Evolutionary conservation across 805 yeast genomes (phyloP).

Genomic region (Candida schatavii): DNA sequence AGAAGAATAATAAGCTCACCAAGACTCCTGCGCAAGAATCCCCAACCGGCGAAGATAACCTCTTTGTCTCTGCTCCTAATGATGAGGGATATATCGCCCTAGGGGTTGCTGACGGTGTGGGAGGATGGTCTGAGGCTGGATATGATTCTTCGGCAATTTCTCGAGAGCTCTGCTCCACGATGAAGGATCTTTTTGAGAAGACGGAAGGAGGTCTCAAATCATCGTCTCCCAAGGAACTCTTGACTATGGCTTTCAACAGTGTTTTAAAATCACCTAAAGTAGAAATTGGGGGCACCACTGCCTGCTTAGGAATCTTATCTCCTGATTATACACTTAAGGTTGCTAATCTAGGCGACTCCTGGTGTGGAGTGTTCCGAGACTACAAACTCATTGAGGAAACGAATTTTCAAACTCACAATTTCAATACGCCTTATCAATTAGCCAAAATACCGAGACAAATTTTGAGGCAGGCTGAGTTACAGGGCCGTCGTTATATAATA

Average conservation of each 20-base stretch:
- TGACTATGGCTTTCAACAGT: slow-evolving; percentile 54
- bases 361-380: slow-evolving; percentile 83
- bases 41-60: slow-evolving; percentile 78
- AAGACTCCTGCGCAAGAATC: slow-evolving; percentile 42
- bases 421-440: slow-evolving; percentile 90
- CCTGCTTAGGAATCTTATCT: slow-evolving; percentile 74
- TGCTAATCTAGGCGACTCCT: slow-evolving; percentile 91
- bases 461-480: slow-evolving; percentile 48
- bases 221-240: slow-evolving; percentile 43
- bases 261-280: slow-evolving; percentile 57
- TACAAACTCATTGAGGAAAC: slow-evolving; percentile 62
- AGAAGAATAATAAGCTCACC: slow-evolving; percentile 14
- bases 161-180: slow-evolving; percentile 65
- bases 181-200: slow-evolving; percentile 40
- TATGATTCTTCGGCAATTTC: slow-evolving; percentile 86
- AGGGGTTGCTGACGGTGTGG: slow-evolving; percentile 97
- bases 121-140: slow-evolving; percentile 95
- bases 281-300: slow-evolving; percentile 91
- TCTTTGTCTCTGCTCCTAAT: slow-evolving; percentile 45
- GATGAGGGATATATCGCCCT: slow-evolving; percentile 46
- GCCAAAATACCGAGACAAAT: slow-evolving; percentile 75
- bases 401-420: slow-evolving; percentile 75
- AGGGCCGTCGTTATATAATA: slow-evolving; percentile 62
- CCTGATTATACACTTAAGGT: slow-evolving; percentile 56
- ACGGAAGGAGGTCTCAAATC: slow-evolving; percentile 7